These are phyloP conservation scores for Hypoxylon rubiginosum DNA, from an alignment of 2,329 filamentous ascomycete species.

Conservation along the genomic window DNA sequence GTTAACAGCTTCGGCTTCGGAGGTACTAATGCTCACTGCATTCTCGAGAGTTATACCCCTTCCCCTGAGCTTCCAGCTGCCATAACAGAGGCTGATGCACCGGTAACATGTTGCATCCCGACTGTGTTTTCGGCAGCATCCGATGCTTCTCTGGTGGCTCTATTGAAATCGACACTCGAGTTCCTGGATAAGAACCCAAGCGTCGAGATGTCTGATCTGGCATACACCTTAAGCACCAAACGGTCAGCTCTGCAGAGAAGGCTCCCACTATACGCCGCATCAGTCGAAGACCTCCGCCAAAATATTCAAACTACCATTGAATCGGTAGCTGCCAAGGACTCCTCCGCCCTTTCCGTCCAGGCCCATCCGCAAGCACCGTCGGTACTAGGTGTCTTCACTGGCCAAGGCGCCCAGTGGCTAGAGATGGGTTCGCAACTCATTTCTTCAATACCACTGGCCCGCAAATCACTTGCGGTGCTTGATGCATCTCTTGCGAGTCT, in stretches of 20 bases:
- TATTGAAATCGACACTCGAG: conserved; percentile 2
- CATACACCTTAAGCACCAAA: conserved; percentile 6
- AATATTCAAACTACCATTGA: not conserved
- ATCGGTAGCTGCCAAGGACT: not conserved
- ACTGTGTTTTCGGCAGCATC: conserved; percentile 25
- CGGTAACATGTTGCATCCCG: conserved; percentile 14
- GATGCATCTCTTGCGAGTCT: conserved; percentile 39
- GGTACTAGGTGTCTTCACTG: conserved; percentile 46
- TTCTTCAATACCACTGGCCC: conserved; percentile 9
- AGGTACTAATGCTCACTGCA: conserved; percentile 46
- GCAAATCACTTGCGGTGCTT: conserved; percentile 28
- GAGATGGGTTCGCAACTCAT: conserved; percentile 47
- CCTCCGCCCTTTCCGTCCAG: conserved; percentile 3
- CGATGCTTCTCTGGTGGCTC: not conserved
- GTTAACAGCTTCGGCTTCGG: conserved; percentile 48
- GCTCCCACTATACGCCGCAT: not conserved
- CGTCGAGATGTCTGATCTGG: not conserved
- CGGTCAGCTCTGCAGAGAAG: conserved; percentile 4
- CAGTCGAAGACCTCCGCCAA: not conserved
- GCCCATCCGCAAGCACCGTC: conserved; percentile 13
- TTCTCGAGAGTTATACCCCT: conserved; percentile 36
- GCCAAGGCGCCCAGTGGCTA: conserved; percentile 49
- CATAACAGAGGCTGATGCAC: not conserved
- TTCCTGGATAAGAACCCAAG: not conserved
- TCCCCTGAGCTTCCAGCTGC: not conserved